Evolutionary conservation across 2,329 filamentous ascomycete species (phyloP), one percentile per base, ranked within the genome.

Genomic region (Colletotrichum plurivorum): DNA sequence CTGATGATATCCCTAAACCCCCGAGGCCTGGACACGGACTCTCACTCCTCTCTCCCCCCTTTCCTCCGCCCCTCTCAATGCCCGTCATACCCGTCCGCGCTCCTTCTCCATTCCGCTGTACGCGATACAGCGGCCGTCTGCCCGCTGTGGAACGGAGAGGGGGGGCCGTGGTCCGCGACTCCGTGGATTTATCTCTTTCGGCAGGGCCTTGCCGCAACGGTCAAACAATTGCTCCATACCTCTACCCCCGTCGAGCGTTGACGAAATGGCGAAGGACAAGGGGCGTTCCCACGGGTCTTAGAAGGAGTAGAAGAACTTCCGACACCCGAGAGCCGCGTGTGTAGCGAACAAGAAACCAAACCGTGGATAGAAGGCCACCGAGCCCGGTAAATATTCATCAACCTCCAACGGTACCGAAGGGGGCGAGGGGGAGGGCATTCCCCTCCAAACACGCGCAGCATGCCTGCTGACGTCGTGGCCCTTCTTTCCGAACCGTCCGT

Each of bases 41-140:
- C 25, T 12, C n/a, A 6, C 22, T 41, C 45, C n/a, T 41, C 45
- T 36, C 12, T 15, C 31, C 15, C 15, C 16, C 43, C 43, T 36
- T 13, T 22, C 18, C n/a, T 49, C 15, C 25, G n/a, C 60, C 43
- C 41, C 45, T 51, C 52, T 43, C 45, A 18, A 49, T 61, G 48
- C 46, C 20, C 48, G 43, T 53, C 64, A 48, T 63, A 36, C 54
- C 60, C 48, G 60, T 41, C 65, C 65, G 27, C 65, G 60, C 51
- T 36, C 41, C 55, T 55, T 62, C 46, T 48, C 36, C 66, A 69
- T 69, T 69, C 66, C 66, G 66, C 55, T 66, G 54, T 64, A 61
- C 66, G 66, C 62, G 66, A 66, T 56, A 51, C 62, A 58, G 46
- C 62, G 56, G 49, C 22, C 25, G 45, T 61, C 55, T 66, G 55